A percentile compares a stretch with the other conserved stretches of the same genome.
These are phyloP conservation scores for Rauvolfia tetraphylla DNA, from an alignment of 257 asterid species.

Conservation along the genomic window DNA sequence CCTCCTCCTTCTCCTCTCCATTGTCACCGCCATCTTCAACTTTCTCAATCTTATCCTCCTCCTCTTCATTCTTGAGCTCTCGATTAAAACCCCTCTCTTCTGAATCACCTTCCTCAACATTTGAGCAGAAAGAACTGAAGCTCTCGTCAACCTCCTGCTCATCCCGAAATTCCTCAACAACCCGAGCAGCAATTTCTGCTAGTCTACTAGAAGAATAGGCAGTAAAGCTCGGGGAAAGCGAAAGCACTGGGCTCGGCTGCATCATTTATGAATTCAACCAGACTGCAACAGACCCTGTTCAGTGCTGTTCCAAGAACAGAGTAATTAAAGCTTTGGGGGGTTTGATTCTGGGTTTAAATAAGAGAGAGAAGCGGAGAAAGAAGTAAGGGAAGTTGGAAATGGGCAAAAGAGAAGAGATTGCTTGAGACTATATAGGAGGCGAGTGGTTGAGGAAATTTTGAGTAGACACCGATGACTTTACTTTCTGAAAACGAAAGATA, in stretches of 20 bases:
- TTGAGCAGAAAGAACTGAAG: neutral
- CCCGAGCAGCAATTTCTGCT: slow-evolving; percentile 36
- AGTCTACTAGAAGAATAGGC: slow-evolving; percentile 22
- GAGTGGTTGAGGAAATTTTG: slow-evolving; percentile 6
- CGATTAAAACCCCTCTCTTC: neutral
- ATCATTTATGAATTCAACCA: neutral
- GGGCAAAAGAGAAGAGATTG: neutral
- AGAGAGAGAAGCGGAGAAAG: neutral
- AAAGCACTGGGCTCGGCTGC: slow-evolving; percentile 15
- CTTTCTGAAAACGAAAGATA: neutral
- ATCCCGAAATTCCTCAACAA: slow-evolving; percentile 23
- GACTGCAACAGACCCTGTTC: neutral
- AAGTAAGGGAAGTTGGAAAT: neutral
- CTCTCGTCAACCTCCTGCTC: neutral
- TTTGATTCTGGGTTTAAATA: neutral
- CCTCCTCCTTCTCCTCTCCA: neutral
- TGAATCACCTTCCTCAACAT: neutral
- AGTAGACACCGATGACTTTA: neutral
- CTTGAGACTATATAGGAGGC: neutral
- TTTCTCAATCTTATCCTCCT: neutral
- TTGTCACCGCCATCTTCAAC: neutral
- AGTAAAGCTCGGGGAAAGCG: slow-evolving; percentile 27
- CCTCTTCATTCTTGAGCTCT: neutral
- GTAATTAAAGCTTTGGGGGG: neutral
- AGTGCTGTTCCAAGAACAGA: too few species aligned